Conservation (phyloP, 345 rosid genomes). For the Gossypium turneri region DNA sequence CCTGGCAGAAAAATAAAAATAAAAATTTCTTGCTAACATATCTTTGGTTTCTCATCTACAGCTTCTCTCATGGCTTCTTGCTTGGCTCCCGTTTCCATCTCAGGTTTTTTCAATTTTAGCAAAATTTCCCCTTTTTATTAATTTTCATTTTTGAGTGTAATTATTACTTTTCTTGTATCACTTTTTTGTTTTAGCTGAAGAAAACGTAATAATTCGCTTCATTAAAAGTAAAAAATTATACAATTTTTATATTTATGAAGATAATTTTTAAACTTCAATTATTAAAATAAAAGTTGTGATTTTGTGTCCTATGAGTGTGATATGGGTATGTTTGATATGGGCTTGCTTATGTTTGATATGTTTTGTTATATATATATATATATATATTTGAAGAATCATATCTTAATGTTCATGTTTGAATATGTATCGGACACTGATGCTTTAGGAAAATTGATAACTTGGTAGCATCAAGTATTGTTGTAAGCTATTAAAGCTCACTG, state of each 20-base stretch:
- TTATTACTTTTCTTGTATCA: not conserved
- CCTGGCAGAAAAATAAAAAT: not conserved
- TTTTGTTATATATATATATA: not conserved
- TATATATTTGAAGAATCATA: not conserved
- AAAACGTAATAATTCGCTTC: not conserved
- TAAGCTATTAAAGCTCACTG: not conserved
- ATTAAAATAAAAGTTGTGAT: not conserved
- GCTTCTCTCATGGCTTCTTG: conserved; percentile 8
- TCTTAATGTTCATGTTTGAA: not conserved
- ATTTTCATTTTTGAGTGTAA: not conserved
- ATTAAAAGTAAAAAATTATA: not conserved
- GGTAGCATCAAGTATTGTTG: not conserved
- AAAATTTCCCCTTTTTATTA: not conserved
- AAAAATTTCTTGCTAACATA: not conserved
- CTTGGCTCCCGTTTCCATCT: conserved; percentile 10
- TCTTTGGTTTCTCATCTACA: not conserved
- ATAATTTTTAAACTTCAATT: not conserved
- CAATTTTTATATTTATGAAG: not conserved
- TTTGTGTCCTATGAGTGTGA: not conserved
- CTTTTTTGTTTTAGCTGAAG: not conserved
- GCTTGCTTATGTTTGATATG: not conserved
- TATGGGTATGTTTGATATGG: too few species aligned
- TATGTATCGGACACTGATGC: not conserved
- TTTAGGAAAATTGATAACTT: not conserved
- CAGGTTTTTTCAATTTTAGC: conserved; percentile 7